Evolutionary conservation across 2,329 filamentous ascomycete species (phyloP).

Genomic region (Didymosphaeria variabile): DNA sequence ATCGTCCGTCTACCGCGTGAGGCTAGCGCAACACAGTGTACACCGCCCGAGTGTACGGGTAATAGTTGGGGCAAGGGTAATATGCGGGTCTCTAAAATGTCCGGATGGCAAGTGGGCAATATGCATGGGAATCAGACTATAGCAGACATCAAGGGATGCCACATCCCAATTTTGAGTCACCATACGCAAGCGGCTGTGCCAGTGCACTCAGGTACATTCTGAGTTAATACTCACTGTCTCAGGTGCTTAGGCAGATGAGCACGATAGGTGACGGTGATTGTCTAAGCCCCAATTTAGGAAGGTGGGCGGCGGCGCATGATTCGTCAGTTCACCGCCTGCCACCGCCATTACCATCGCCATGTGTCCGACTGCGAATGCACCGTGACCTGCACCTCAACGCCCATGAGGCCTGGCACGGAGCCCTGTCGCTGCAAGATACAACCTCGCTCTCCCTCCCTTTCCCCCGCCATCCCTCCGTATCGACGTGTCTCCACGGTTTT

Average conservation of each 20-base stretch:
- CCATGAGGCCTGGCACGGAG: constrained; percentile 14
- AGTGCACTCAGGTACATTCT: not conserved
- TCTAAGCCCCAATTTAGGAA: constrained; percentile 33
- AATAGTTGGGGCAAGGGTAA: not conserved
- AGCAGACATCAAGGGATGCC: not conserved
- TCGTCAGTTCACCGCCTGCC: constrained; percentile 32
- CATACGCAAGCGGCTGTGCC: not conserved
- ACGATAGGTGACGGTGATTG: constrained; percentile 20
- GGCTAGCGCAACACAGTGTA: constrained; percentile 8
- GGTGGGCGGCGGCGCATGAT: constrained; percentile 36
- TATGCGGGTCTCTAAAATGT: constrained; percentile 4
- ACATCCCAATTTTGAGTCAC: not conserved
- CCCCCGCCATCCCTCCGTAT: not conserved
- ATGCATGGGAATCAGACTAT: not conserved
- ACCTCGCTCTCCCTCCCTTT: constrained; percentile 10
- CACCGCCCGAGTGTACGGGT: constrained; percentile 7
- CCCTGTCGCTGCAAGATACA: not conserved
- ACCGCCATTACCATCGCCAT: constrained; percentile 34
- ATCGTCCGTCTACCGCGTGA: not conserved
- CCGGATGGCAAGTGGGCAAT: constrained; percentile 8
- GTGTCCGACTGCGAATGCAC: constrained; percentile 31
- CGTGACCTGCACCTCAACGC: constrained; percentile 12
- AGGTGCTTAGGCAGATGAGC: constrained; percentile 35
- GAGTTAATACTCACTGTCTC: constrained; percentile 26
- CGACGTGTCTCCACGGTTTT: not conserved